A percentile compares a stretch with the other conserved stretches of the same genome.
Conservation (phyloP, 2,329 filamentous ascomycete species). For the Elsinoe australis region DNA sequence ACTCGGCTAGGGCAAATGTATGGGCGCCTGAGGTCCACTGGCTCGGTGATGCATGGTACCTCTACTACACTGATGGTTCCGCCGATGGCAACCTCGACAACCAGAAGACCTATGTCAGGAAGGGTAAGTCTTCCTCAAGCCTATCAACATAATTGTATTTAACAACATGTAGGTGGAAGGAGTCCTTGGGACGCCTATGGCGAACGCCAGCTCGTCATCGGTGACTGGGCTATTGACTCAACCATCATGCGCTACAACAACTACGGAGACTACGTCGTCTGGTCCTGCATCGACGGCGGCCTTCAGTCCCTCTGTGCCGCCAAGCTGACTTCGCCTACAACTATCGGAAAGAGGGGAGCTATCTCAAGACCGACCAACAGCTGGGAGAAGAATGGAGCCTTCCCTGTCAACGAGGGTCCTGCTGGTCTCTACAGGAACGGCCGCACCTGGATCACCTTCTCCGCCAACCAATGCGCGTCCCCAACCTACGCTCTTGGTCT, state of each 20-base stretch:
- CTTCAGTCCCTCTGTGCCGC: slow-evolving; percentile 39
- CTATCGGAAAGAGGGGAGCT: slow-evolving; percentile 41
- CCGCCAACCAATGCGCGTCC: slow-evolving; percentile 52
- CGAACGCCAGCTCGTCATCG: slow-evolving; percentile 42
- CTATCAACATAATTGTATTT: background rate
- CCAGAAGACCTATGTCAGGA: slow-evolving; percentile 47
- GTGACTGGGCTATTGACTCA: slow-evolving; percentile 40
- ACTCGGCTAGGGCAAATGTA: slow-evolving; percentile 47
- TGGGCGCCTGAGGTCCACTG: slow-evolving; percentile 53
- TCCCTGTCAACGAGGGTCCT: slow-evolving; percentile 50
- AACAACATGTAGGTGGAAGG: slow-evolving; percentile 35
- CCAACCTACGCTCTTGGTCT: slow-evolving; percentile 47
- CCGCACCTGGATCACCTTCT: slow-evolving; percentile 48
- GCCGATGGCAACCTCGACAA: slow-evolving; percentile 37
- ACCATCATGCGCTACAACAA: slow-evolving; percentile 44
- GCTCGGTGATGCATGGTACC: slow-evolving; percentile 43
- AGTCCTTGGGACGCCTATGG: slow-evolving; percentile 47
- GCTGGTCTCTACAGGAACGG: slow-evolving; percentile 48
- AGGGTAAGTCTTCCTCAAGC: slow-evolving; percentile 32
- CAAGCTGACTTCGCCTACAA: slow-evolving; percentile 34
- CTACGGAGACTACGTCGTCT: slow-evolving; percentile 46
- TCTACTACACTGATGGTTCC: slow-evolving; percentile 50
- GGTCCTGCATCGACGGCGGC: slow-evolving; percentile 37
- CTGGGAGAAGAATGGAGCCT: slow-evolving; percentile 44
- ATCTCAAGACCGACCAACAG: slow-evolving; percentile 45